phyloP scores from a whole-genome alignment of 73 alveolate species.

The Diophrys sp. region DNA sequence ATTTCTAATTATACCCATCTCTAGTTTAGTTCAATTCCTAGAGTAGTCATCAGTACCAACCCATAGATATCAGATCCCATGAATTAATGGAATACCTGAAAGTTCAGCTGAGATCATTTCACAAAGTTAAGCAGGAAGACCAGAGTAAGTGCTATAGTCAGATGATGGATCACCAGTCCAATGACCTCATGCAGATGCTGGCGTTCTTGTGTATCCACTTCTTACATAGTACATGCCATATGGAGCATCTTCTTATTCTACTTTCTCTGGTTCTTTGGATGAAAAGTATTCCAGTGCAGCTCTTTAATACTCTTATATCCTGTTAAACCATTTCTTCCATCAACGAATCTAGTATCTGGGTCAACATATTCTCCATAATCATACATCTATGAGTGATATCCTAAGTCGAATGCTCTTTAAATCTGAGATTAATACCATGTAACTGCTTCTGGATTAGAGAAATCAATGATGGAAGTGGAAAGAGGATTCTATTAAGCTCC shows the following conservation, averaged over 20 bases:
- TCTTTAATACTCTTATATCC: too few relatives aligned
- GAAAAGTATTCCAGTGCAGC: background rate
- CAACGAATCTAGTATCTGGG: background rate
- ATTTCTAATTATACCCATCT: background rate
- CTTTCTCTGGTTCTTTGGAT: background rate
- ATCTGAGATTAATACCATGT: background rate
- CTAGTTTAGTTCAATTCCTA: background rate
- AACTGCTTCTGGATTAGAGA: background rate
- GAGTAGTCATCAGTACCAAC: background rate
- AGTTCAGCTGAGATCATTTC: background rate
- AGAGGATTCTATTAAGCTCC: background rate
- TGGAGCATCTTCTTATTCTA: background rate
- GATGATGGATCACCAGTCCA: constrained; percentile 2
- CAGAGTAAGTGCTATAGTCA: background rate
- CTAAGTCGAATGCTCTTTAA: background rate
- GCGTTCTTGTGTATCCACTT: background rate
- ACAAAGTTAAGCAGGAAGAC: background rate
- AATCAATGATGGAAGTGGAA: background rate
- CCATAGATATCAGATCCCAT: background rate
- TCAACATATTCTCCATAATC: background rate
- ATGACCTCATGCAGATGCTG: background rate
- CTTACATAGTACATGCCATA: background rate
- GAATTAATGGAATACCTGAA: background rate
- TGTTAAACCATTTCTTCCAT: background rate
- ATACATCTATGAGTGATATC: background rate